A percentile compares a stretch with the other conserved stretches of the same genome.
Evolutionary conservation across 768 basidiomycete genomes (phyloP).

Genomic region (Boletus edulis): DNA sequence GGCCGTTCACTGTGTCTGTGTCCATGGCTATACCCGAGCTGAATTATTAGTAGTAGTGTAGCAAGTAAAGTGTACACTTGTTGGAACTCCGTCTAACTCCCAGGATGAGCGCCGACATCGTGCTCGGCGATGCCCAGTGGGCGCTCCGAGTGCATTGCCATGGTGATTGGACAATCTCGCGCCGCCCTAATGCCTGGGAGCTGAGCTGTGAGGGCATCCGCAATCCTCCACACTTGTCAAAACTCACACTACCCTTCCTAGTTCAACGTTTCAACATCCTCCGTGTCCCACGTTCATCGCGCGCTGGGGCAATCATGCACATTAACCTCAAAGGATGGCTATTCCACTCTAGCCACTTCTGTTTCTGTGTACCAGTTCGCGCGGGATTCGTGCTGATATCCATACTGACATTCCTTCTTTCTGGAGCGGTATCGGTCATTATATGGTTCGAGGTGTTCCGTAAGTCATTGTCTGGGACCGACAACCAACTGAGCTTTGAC

Average conservation of each 20-base stretch:
- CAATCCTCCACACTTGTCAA: neutral
- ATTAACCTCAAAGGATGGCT: slow-evolving; percentile 45
- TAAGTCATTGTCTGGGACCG: slow-evolving; percentile 30
- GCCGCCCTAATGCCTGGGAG: too few species aligned
- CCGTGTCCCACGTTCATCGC: slow-evolving; percentile 1
- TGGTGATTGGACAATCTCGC: neutral
- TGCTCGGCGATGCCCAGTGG: neutral
- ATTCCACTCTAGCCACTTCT: slow-evolving; percentile 53
- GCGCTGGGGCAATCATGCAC: slow-evolving; percentile 30
- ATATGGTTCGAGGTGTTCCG: slow-evolving; percentile 64
- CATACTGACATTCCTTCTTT: slow-evolving; percentile 49
- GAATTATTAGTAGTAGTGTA: neutral
- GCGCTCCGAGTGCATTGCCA: neutral
- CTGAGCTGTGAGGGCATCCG: neutral
- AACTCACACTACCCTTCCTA: neutral
- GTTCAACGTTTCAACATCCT: neutral
- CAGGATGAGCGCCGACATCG: neutral
- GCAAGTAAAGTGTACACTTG: slow-evolving; percentile 1
- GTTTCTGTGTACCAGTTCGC: slow-evolving; percentile 63
- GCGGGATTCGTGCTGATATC: slow-evolving; percentile 58
- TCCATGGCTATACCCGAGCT: neutral
- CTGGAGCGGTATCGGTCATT: slow-evolving; percentile 50
- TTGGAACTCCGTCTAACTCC: slow-evolving; percentile 21
- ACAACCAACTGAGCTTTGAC: neutral
- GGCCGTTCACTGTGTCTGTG: slow-evolving; percentile 13